Evolutionary conservation across 306 rosid genomes (phyloP).

Genomic region (Carpinus viminea): DNA sequence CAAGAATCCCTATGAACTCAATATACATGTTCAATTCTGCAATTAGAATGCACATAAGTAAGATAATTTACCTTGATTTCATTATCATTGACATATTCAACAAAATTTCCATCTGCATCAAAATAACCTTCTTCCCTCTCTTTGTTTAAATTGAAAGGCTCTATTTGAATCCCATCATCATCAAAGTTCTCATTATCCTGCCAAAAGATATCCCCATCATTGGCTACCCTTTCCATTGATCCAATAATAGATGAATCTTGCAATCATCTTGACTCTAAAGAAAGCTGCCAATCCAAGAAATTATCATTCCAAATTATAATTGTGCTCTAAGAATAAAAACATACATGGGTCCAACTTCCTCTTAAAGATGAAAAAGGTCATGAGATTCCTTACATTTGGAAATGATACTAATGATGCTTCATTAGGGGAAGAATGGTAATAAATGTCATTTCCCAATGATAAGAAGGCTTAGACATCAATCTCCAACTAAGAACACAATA

Average conservation of each 20-base stretch:
- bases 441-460: neutral
- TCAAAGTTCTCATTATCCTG: conserved; percentile 67
- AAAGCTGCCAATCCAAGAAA: conserved; percentile 24
- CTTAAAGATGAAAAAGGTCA: neutral
- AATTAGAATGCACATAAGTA: neutral
- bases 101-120: conserved; percentile 77
- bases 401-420: neutral
- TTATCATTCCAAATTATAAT: conserved; percentile 23
- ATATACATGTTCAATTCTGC: conserved; percentile 7
- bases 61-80: conserved; percentile 47
- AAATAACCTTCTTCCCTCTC: conserved; percentile 97
- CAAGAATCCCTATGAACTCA: conserved; percentile 27
- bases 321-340: conserved; percentile 2
- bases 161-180: conserved; percentile 82
- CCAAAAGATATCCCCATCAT: conserved; percentile 49
- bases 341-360: neutral
- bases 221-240: conserved; percentile 40
- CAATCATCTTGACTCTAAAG: conserved; percentile 35
- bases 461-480: neutral
- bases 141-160: conserved; percentile 82
- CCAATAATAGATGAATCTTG: conserved; percentile 34
- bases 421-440: neutral
- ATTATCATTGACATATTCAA: conserved; percentile 70
- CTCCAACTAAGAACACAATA: neutral
- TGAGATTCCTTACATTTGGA: neutral